These are phyloP conservation scores for Psilocybe cubensis DNA, from an alignment of 768 basidiomycete genomes.

Conservation along the genomic window DNA sequence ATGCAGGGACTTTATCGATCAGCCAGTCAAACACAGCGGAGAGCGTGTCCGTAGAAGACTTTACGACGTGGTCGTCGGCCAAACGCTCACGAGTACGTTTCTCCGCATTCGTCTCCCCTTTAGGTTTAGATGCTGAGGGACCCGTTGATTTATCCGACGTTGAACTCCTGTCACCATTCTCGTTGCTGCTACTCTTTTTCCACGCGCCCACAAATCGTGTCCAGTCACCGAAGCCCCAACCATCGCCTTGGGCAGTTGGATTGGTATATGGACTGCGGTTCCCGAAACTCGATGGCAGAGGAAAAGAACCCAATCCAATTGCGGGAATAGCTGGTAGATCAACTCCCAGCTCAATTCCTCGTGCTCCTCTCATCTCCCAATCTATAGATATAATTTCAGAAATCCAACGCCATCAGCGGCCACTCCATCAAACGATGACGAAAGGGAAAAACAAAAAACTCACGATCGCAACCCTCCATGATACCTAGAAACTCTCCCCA, in stretches of 20 bases:
- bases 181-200: constrained; percentile 48
- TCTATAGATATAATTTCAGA: constrained; percentile 38
- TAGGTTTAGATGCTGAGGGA: neutral
- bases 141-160: neutral
- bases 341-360: constrained; percentile 72
- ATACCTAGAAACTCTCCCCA: constrained; percentile 97
- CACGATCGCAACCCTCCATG: constrained; percentile 86
- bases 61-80: constrained; percentile 35
- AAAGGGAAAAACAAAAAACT: constrained; percentile 17
- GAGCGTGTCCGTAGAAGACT: constrained; percentile 70
- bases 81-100: constrained; percentile 28
- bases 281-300: constrained; percentile 13
- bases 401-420: neutral
- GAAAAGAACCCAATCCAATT: constrained; percentile 38
- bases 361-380: constrained; percentile 92
- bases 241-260: constrained; percentile 30
- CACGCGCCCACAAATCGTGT: constrained; percentile 61
- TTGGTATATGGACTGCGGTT: constrained; percentile 3
- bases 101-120: constrained; percentile 10
- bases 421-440: neutral
- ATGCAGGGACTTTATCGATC: constrained; percentile 65
- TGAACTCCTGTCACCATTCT: constrained; percentile 23
- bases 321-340: constrained; percentile 57
- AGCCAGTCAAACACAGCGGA: constrained; percentile 83
- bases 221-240: constrained; percentile 64